These are phyloP conservation scores for Allantophomopsis lycopodina DNA, from an alignment of 2,329 filamentous ascomycete species.

Conservation along the genomic window DNA sequence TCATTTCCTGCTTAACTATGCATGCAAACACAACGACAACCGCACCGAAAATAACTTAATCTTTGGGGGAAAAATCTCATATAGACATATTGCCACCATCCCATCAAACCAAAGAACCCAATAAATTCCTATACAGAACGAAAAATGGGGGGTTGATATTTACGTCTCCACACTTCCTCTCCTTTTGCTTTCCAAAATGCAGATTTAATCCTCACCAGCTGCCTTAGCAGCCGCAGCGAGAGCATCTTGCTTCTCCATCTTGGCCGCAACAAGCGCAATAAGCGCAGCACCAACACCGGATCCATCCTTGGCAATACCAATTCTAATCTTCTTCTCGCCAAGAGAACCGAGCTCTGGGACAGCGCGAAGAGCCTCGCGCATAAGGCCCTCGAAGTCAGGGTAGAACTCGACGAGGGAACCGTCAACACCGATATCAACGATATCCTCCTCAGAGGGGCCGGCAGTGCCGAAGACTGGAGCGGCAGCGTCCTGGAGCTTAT, in stretches of 20 bases:
- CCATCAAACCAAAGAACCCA: no score
- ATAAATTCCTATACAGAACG: no score
- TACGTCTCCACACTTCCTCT: no score
- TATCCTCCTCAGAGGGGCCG: slow-evolving; percentile 35
- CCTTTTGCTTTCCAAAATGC: neutral
- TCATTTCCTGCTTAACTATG: no score
- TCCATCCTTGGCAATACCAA: slow-evolving; percentile 94
- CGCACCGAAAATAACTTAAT: no score
- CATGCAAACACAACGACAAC: no score
- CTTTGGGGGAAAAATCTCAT: no score
- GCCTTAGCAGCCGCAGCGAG: slow-evolving; percentile 4
- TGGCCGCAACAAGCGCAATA: slow-evolving; percentile 79
- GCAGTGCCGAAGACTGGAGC: slow-evolving; percentile 8
- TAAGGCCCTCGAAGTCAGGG: slow-evolving; percentile 78
- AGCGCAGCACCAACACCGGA: slow-evolving; percentile 90
- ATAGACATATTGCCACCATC: no score
- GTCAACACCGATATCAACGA: slow-evolving; percentile 85
- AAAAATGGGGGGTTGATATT: no score
- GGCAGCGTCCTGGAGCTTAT: slow-evolving; percentile 10
- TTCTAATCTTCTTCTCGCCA: slow-evolving; percentile 77
- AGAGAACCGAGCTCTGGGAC: slow-evolving; percentile 64
- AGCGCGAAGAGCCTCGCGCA: slow-evolving; percentile 66
- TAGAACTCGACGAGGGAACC: slow-evolving; percentile 93
- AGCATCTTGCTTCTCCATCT: slow-evolving; percentile 21
- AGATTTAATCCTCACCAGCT: neutral